Evolutionary conservation across 78 protist genomes (phyloP), one percentile per base, ranked within the genome.

Genomic region (Tieghemostelium lacteum): DNA sequence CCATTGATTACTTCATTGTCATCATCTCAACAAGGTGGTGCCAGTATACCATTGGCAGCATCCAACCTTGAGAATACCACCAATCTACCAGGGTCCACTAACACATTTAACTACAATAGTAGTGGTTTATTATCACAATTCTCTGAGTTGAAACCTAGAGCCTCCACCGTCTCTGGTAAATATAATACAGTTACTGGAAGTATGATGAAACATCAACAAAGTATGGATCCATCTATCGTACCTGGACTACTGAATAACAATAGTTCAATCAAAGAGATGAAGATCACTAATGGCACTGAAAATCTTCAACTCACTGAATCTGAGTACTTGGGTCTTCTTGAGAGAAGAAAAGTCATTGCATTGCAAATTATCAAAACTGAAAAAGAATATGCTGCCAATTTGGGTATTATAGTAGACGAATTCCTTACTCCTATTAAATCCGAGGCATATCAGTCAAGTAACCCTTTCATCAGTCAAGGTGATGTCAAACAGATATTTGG

Each of bases 401-500:
- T 80, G 16, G 24, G 39, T 52, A 26, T 80, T 7, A 80, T 80
- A 28, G 76, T 80, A 20, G 76, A 80, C 36, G 76, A 80, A 26
- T 80, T 80, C 8, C 26, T 80, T 2, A 40, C 8, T 4, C 88
- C 88, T 26, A 33, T 80, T 6, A n/a, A 42, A 31, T 16, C 28
- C 26, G 88, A 80, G 58, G 22, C 52, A 24, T 55, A 80, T 33
- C 74, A 65, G 17, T 80, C 88, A n/a, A 31, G 62, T 22, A 80
- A 80, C 34, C 88, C 88, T 66, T 80, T 80, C 76, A 64, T 80
- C 16, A 37, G 55, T 8, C 10, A 33, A 16, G 34, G 20, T 8
- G 58, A 80, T 22, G 58, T 80, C 29, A 80, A 80, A 67, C 88
- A 80, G 57, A 3, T 80, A 19, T 80, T 80, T 80, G 76, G 88